These are phyloP conservation scores for Xylariaceae sp. DNA, from an alignment of 2,329 filamentous ascomycete species.

Conservation along the genomic window DNA sequence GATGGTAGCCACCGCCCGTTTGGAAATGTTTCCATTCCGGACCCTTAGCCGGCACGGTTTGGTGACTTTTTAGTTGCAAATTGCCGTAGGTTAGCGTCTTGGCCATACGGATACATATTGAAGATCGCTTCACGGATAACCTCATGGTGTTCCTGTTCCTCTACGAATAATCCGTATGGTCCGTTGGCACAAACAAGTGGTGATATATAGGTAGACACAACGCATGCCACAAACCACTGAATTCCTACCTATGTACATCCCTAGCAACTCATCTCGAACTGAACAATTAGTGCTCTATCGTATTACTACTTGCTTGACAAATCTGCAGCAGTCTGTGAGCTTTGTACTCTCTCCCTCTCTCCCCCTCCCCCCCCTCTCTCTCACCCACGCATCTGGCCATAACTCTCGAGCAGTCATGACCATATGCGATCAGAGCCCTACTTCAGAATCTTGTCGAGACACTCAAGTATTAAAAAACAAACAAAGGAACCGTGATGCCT, in stretches of 20 bases:
- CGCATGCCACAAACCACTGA: neutral
- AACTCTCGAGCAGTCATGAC: constrained; percentile 17
- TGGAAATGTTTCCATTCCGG: too few relatives aligned
- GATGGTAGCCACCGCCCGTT: too few relatives aligned
- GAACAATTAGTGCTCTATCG: constrained; percentile 26
- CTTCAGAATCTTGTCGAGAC: constrained; percentile 23
- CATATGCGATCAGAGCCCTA: constrained; percentile 23
- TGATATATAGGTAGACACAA: neutral
- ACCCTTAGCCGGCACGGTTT: too few relatives aligned
- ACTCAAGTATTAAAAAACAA: constrained; percentile 33
- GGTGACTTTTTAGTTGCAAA: too few relatives aligned
- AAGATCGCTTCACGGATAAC: too few relatives aligned
- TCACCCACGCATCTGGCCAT: constrained; percentile 13
- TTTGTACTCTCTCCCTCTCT: constrained; percentile 12
- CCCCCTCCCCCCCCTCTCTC: too few relatives aligned
- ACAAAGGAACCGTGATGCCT: constrained; percentile 22
- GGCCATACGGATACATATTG: too few relatives aligned
- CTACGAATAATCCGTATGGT: too few relatives aligned
- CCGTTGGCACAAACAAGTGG: too few relatives aligned
- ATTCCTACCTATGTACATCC: neutral
- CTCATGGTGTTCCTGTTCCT: too few relatives aligned
- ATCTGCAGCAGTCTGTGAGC: constrained; percentile 23
- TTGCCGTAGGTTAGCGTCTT: too few relatives aligned
- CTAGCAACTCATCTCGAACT: constrained; percentile 7
- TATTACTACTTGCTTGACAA: constrained; percentile 26